Evolutionary conservation across 179 eudicot genomes (phyloP), one percentile per base, ranked within the genome.

Genomic region (Beta macrorhiza): DNA sequence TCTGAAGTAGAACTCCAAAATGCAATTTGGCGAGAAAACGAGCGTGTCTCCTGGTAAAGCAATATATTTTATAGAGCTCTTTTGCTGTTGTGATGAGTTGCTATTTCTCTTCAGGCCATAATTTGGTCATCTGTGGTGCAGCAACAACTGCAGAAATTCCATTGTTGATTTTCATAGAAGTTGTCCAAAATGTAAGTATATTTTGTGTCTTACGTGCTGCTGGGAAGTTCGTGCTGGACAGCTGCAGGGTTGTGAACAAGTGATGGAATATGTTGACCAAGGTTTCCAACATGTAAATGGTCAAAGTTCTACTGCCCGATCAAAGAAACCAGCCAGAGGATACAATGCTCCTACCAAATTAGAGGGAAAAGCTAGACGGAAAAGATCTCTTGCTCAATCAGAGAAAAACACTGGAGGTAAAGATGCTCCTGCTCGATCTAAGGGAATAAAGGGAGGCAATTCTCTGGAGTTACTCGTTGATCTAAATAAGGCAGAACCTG

Each of bases 131-230:
- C 14, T 80, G 61, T 84, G 29, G 32, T 87, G 89, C 92, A 91
- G 93, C 79, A 81, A 91, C 83, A 82, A 86, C 83, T 93, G 98
- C 83, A 87, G 80, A 76, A 91, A 95, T 49, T 88, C 93, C 13
- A 92, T 92, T 78, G 79, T 81, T 72, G 94, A 93, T 83, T 90
- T 85, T 64, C 89, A 84, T 71, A 81, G 97, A 82, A 90, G 89
- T 83, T 93, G 98, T 71, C 83, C 88, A 8, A 42, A 80, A 29
- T 91, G 94, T 81, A 75, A 77, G 22, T 91, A 87, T 84, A 91
- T 90, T 77, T 87, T 92, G 45, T 93, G 97, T 67, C 93, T 92
- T 72, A 80, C 83, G 42, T 93, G 94, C 84, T 93, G 94, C 70
- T 86, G 77, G 25, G 98, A 92, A 88, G 62, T 93, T 25, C 89